phyloP scores from a whole-genome alignment of 192 early-diverging fungal genomes.

The Backusella macrospora region DNA sequence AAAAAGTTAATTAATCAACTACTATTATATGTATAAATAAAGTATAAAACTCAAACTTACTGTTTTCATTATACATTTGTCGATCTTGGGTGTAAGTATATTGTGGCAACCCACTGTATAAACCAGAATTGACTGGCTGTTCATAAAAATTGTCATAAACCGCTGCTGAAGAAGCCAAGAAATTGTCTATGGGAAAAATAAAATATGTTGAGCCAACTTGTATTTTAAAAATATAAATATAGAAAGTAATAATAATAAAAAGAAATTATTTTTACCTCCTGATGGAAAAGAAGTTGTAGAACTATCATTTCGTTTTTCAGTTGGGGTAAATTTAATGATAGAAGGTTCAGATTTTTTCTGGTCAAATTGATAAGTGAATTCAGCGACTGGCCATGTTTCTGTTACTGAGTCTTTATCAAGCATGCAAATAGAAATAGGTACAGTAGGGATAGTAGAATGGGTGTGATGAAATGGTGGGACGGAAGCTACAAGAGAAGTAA shows the following conservation, averaged over 20 bases:
- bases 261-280: background rate
- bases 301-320: slow-evolving; percentile 3
- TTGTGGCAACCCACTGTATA: background rate
- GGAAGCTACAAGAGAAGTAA: slow-evolving; percentile 45
- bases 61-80: background rate
- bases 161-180: slow-evolving; percentile 11
- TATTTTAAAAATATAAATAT: background rate
- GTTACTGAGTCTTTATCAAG: slow-evolving; percentile 47
- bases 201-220: no score
- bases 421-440: slow-evolving; percentile 49
- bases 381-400: slow-evolving; percentile 50
- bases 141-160: slow-evolving; percentile 7
- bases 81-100: background rate
- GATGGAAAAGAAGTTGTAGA: background rate
- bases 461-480: slow-evolving; percentile 48
- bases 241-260: background rate
- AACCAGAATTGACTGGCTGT: slow-evolving; percentile 2
- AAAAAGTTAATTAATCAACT: background rate
- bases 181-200: background rate
- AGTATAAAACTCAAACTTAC: background rate
- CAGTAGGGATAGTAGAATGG: slow-evolving; percentile 37
- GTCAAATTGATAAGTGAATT: slow-evolving; percentile 42
- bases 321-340: background rate
- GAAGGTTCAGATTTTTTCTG: background rate
- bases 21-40: background rate